phyloP scores from a whole-genome alignment of 1,284 basidiomycete species.

The Leccinum pachyderme region DNA sequence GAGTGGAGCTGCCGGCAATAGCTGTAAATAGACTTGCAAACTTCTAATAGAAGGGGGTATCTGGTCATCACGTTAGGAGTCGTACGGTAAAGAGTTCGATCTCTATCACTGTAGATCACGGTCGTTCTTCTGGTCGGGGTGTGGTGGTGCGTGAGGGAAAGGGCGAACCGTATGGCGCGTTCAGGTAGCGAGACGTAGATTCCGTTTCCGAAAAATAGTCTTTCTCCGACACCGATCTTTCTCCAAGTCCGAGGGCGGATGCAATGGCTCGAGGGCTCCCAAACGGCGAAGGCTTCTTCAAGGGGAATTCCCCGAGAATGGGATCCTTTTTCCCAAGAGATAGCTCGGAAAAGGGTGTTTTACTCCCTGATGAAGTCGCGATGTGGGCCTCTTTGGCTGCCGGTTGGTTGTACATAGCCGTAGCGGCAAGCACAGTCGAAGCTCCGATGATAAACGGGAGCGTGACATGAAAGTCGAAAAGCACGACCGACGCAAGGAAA shows the following conservation, averaged over 20 bases:
- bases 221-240: slow-evolving; percentile 36
- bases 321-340: slow-evolving; percentile 53
- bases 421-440: slow-evolving; percentile 80
- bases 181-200: slow-evolving; percentile 56
- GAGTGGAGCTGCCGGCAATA: slow-evolving; percentile 32
- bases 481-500: slow-evolving; percentile 86
- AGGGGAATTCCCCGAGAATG: slow-evolving; percentile 56
- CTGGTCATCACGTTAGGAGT: slow-evolving; percentile 35
- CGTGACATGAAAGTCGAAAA: slow-evolving; percentile 90
- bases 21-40: slow-evolving; percentile 33
- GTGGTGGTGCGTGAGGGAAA: slow-evolving; percentile 61
- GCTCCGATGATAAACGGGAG: slow-evolving; percentile 84
- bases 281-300: slow-evolving; percentile 49
- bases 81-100: slow-evolving; percentile 31
- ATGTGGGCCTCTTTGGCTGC: slow-evolving; percentile 45
- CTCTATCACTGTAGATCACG: slow-evolving; percentile 21
- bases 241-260: slow-evolving; percentile 43
- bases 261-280: slow-evolving; percentile 48
- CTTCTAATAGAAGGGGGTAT: slow-evolving; percentile 37
- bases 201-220: slow-evolving; percentile 48
- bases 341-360: slow-evolving; percentile 47
- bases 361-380: slow-evolving; percentile 36
- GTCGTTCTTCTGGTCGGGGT: slow-evolving; percentile 37
- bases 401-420: slow-evolving; percentile 84
- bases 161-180: slow-evolving; percentile 65